Conservation (phyloP, 306 rosid species). For the Vachellia collinsii region DNA sequence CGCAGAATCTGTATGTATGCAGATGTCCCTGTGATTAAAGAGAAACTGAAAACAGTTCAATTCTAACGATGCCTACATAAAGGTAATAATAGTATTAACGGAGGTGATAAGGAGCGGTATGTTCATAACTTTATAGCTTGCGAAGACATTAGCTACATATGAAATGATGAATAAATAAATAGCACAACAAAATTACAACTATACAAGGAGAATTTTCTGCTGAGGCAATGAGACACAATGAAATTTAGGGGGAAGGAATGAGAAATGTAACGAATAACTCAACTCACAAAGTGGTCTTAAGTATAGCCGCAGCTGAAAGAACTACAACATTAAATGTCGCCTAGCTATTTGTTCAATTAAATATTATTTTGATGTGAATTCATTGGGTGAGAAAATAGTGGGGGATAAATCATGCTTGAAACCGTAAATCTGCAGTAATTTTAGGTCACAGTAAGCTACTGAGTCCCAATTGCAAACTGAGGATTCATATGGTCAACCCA, state of each 20-base stretch:
- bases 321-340: slow-evolving; percentile 6
- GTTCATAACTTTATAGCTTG: slow-evolving; percentile 7
- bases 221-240: slow-evolving; percentile 4
- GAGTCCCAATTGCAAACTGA: neutral
- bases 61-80: neutral
- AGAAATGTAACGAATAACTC: neutral
- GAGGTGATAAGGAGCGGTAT: neutral
- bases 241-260: neutral
- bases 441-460: neutral
- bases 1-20: slow-evolving; percentile 95
- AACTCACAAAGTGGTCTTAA: slow-evolving; percentile 1
- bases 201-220: slow-evolving; percentile 9
- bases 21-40: slow-evolving; percentile 81
- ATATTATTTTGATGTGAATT: slow-evolving; percentile 22
- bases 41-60: slow-evolving; percentile 16
- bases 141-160: slow-evolving; percentile 6
- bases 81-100: neutral
- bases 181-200: neutral
- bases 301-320: neutral
- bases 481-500: neutral
- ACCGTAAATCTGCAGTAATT: neutral
- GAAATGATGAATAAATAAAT: neutral
- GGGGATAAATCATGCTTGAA: slow-evolving; percentile 3
- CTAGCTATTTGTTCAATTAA: neutral
- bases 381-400: neutral